Base-by-base conservation (phyloP, 208 protist genomes). In the Blastocrithidia nonstop region DNA sequence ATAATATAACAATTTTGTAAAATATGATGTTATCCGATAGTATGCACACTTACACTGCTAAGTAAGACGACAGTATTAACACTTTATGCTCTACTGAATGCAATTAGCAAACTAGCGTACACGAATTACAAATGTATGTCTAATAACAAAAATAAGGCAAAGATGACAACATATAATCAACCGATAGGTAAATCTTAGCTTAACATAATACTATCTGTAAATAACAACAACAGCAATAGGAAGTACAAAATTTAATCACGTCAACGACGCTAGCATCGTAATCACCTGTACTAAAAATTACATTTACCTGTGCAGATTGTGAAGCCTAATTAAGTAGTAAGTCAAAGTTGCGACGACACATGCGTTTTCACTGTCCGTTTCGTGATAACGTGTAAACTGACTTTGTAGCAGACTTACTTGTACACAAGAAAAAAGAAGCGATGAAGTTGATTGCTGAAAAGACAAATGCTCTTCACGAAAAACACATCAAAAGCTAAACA, bases 311-410 rank as follows among this genome's bases (percentile, higher is more conserved):
- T 40, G 57, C 63, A 11, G 66, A 80, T 38, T 90, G 81, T 35
- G 81, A 82, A 49, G 47, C 80, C 42, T 73, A 86, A 50, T 50
- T 87, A 19, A 56, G 61, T 40, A 75, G 56, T 31, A 50, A 49
- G n/a, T 20, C 59, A 11, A 75, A 78, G 32, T 60, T 90, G 17
- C 62, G 45, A 7, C 81, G 81, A 0, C 81, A 90, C 39, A 40
- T 59, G 47, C 46, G 47, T 15, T 84, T 78, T 52, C 80, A 71
- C 55, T 90, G 81, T 28, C 81, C 81, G 13, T 90, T 90, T 42
- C 62, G 81, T 15, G 70, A 86, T 8, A 63, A 81, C 47, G 65
- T 66, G n/a, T 79, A 70, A 36, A 48, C 58, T 1, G 57, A 82
- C 33, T 68, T 56, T 16, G 55, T 73, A 28, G 41, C 44, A 0